Base-by-base conservation (phyloP, 73 alveolate species). In the Breviolum minutum region DNA sequence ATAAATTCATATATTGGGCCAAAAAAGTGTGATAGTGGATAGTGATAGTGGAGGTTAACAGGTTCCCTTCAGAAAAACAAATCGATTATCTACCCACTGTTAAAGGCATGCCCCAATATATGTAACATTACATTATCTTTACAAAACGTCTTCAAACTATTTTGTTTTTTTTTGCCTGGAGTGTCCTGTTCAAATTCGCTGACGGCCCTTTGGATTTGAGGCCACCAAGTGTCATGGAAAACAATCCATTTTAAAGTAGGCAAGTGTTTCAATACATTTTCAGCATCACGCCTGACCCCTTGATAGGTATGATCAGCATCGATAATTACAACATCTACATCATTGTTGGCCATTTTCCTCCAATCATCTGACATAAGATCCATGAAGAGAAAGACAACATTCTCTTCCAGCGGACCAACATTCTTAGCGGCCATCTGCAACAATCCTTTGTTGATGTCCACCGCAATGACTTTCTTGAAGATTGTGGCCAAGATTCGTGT, bases 281-380 rank as follows among this genome's bases (percentile, higher is more conserved):
- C 29, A 12, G 97, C 97, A 71, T 90, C 97, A 9, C 73, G 62
- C 19, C 87, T 64, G 20, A 90, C 97, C 48, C 82, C 66, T 30
- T 32, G 77, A 54, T 90, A 90, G 63, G 76, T 76, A 24, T 90
- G 97, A 26, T 90, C 68, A 14, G 97, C 97, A 73, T 90, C 97
- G 60, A 90, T 77, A 19, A 90, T 87, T 10, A 73, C 97, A 60
- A 73, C 97, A 6, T 90, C 20, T 11, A 90, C 87, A 20, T 63
- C 87, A 71, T 77, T 90, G 87, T 87, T 90, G 24, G 87, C 87
- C 64, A 90, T 60, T 32, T 54, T 71, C n/a, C 32, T 62, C 97
- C 97, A 90, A 40, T n/a, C 87, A 13, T 62, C 97, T 6, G 76
- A 63, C 97, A 90, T 90, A 19, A 90, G n/a, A 73, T 90, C 87